phyloP scores from a whole-genome alignment of 306 rosid species.

The Pterocarpus santalinus region DNA sequence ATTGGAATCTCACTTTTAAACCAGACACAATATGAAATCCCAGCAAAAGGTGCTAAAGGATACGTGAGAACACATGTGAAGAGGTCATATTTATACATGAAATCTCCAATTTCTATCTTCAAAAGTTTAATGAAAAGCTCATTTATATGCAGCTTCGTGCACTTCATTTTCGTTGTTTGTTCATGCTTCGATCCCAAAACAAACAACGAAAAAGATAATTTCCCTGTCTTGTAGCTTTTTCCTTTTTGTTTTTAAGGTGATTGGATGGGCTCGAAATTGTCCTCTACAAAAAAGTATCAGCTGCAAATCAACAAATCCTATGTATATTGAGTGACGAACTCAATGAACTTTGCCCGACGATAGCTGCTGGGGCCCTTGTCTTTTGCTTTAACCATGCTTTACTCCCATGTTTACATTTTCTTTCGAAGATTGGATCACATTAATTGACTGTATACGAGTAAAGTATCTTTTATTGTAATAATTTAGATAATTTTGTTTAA shows the following conservation, averaged over 20 bases:
- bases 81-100: not conserved
- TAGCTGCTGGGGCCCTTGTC: not conserved
- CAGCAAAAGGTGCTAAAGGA: not conserved
- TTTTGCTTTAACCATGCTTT: slow-evolving; percentile 2
- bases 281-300: not conserved
- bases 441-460: not conserved
- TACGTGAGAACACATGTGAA: slow-evolving; percentile 29
- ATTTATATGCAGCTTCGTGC: not conserved
- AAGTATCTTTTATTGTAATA: too few relatives aligned
- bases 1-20: not conserved
- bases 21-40: not conserved
- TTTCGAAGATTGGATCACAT: not conserved
- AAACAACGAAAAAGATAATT: not conserved
- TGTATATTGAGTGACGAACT: not conserved
- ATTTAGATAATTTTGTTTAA: too few relatives aligned
- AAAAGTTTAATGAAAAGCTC: not conserved
- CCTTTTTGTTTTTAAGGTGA: not conserved
- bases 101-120: not conserved
- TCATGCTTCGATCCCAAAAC: not conserved
- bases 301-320: not conserved
- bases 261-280: not conserved
- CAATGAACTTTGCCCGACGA: slow-evolving; percentile 2
- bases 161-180: not conserved
- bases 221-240: not conserved
- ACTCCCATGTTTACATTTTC: not conserved